phyloP scores from a whole-genome alignment of 75 land plant genomes.

The Cunninghamia lanceolata region DNA sequence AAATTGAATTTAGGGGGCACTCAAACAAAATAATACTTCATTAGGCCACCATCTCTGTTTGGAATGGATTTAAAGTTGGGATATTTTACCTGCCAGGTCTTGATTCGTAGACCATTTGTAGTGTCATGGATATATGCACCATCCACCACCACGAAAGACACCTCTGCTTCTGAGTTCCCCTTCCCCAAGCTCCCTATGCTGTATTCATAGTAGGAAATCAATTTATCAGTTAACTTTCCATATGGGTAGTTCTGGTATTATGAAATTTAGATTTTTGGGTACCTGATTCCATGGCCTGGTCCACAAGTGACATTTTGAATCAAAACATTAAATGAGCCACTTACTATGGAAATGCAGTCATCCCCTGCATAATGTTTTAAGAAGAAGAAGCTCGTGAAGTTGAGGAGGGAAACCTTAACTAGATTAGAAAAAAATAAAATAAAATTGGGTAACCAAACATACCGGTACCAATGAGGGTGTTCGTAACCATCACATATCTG shows the following conservation, averaged over 20 bases:
- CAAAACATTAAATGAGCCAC: conserved; percentile 23
- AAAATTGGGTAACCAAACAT: not conserved
- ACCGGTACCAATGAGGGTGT: conserved; percentile 48
- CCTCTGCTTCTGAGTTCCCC: conserved; percentile 19
- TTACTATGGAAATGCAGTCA: conserved; percentile 65
- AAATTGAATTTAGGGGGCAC: not conserved
- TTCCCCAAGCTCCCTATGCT: conserved; percentile 73
- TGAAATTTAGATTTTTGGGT: not conserved
- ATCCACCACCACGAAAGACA: conserved; percentile 33
- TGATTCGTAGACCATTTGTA: conserved; percentile 62
- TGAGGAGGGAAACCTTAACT: not conserved
- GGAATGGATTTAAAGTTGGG: not conserved
- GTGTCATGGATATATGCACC: conserved; percentile 36
- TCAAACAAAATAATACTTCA: not conserved
- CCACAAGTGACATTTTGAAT: conserved; percentile 51
- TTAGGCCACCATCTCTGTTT: not conserved
- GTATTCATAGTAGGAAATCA: not conserved
- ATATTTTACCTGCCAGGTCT: conserved; percentile 58
- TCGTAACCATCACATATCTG: conserved; percentile 21
- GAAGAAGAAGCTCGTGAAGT: not conserved
- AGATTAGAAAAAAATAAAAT: not conserved
- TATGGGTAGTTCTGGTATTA: not conserved
- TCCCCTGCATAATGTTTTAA: conserved; percentile 39
- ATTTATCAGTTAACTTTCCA: conserved; percentile 1
- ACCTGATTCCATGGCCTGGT: conserved; percentile 86